Conservation (phyloP, 495 filamentous ascomycete genomes). For the Trypethelium eluteriae region DNA sequence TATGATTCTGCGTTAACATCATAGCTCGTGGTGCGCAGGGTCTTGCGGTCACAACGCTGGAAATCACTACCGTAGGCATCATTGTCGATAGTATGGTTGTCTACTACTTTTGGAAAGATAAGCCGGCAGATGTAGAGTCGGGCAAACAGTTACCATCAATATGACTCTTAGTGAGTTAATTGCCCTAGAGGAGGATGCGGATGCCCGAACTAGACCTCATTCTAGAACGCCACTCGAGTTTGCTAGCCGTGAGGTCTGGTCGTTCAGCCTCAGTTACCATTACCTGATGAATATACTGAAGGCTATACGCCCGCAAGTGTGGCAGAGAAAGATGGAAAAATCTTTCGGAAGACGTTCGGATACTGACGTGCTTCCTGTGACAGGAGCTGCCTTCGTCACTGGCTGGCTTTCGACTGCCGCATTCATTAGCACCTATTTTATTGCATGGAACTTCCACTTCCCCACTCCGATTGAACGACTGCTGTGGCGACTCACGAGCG, state of each 20-base stretch:
- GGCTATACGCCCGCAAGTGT: too few relatives aligned
- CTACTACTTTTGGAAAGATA: conserved; percentile 26
- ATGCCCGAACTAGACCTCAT: not conserved
- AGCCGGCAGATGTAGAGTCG: conserved; percentile 25
- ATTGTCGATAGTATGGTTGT: conserved; percentile 26
- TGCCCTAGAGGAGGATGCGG: too few relatives aligned
- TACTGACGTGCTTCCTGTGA: not conserved
- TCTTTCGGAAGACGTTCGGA: not conserved
- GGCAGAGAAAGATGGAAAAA: not conserved
- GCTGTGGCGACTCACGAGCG: not conserved
- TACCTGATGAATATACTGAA: not conserved
- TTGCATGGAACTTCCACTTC: not conserved
- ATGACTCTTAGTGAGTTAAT: not conserved
- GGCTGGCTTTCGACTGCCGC: too few relatives aligned
- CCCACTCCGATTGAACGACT: not conserved
- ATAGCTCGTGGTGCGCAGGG: conserved; percentile 20
- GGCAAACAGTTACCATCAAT: conserved; percentile 14
- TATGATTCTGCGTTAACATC: conserved; percentile 26
- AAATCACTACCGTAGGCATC: conserved; percentile 27
- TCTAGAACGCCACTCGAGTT: not conserved
- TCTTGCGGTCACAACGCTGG: conserved; percentile 27
- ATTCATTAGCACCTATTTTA: too few relatives aligned
- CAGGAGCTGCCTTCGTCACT: too few relatives aligned
- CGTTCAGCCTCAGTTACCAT: not conserved
- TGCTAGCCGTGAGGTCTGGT: not conserved